Evolutionary conservation across 331 rosid genomes (phyloP), one percentile per base, ranked within the genome.

Genomic region (Malus hybrid): DNA sequence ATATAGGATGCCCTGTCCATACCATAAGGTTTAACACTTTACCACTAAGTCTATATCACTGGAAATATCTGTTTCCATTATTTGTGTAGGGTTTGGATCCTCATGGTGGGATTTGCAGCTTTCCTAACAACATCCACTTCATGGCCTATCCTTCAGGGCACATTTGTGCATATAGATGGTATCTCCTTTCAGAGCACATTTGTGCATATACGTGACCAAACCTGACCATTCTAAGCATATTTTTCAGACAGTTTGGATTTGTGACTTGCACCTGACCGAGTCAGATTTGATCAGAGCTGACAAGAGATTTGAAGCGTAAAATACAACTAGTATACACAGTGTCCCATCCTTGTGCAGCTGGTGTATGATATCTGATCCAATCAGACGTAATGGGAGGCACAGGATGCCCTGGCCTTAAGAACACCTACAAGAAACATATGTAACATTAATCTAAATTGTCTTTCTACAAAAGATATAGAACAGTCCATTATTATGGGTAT

Each of bases 361-460:
- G 28, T 1, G 63, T 70, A 52, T 10, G 48, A 70, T n/a, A 70
- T 70, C 63, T 70, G 74, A 6, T 70, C 74, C 74, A 70, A 70
- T 16, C 56, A 70, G 48, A 70, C 39, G 22, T 18, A 30, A 70
- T 53, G 29, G 74, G 74, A 29, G 74, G 74, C 20, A 70, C 63
- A 52, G 74, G 74, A 70, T 70, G 63, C 34, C 63, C 74, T 29
- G 74, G 74, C 74, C 34, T 70, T 28, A 70, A 19, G 46, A 70
- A 52, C 3, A 70, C 74, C 74, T 70, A 52, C 29, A 70, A 70
- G 29, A 70, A 36, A 70, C 56, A 30, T 29, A 52, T 29, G 63
- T 70, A 20, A 19, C 12, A 29, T 70, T 28, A 70, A 70, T 52
- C 18, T 52, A 16, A 50, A 28, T 44, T 30, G 14, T 44, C 19